phyloP scores from a whole-genome alignment of 352 stramenopile genomes.

The Globisporangium apiculatum region DNA sequence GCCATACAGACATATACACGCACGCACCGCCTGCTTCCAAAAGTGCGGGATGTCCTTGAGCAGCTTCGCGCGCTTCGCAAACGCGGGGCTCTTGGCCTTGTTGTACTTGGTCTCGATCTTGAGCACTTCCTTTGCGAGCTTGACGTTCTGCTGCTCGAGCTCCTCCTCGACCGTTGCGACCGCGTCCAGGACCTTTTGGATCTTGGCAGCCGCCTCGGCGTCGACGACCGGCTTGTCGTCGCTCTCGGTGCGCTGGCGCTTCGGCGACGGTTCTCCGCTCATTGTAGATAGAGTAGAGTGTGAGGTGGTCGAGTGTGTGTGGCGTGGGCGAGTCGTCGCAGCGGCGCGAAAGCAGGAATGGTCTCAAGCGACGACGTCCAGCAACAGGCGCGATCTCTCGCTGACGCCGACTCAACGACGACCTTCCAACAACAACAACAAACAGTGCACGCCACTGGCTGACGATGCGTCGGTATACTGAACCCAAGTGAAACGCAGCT shows the following conservation, averaged over 20 bases:
- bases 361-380: background rate
- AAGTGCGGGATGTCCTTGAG: slow-evolving; percentile 59
- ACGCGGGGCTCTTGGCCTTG: slow-evolving; percentile 49
- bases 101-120: slow-evolving; percentile 78
- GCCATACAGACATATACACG: slow-evolving; percentile 9
- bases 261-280: slow-evolving; percentile 51
- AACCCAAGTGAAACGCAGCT: background rate
- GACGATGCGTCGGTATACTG: background rate
- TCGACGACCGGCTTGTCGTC: slow-evolving; percentile 22
- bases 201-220: slow-evolving; percentile 26
- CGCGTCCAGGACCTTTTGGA: slow-evolving; percentile 50
- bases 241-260: slow-evolving; percentile 61
- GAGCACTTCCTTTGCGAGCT: slow-evolving; percentile 59
- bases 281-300: slow-evolving; percentile 17
- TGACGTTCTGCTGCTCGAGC: slow-evolving; percentile 56
- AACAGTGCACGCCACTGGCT: background rate
- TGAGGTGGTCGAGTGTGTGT: background rate
- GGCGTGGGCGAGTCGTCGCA: background rate
- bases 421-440: background rate
- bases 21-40: slow-evolving; percentile 62
- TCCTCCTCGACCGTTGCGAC: slow-evolving; percentile 50
- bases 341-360: slow-evolving; percentile 4
- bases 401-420: too few relatives aligned
- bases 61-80: slow-evolving; percentile 60
- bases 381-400: too few relatives aligned